Conservation (phyloP, 164 flowering plant genomes). For the Sextonia rubra region DNA sequence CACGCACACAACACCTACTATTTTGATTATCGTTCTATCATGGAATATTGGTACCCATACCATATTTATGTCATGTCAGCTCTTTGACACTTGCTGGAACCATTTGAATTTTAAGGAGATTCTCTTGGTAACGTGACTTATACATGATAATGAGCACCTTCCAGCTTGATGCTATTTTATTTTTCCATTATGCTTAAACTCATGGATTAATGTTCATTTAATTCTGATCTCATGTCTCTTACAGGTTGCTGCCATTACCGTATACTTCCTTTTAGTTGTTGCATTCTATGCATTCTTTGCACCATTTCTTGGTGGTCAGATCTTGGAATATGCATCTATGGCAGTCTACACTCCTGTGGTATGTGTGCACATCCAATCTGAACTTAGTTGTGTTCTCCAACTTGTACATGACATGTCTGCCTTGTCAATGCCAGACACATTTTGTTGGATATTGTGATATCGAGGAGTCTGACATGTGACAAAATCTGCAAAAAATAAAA, state of each 20-base stretch:
- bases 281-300: slow-evolving; percentile 98
- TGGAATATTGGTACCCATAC: background rate
- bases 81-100: background rate
- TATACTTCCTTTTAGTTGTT: slow-evolving; percentile 78
- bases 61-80: background rate
- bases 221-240: background rate
- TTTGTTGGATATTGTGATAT: too few species aligned
- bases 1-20: too few species aligned
- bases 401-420: background rate
- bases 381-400: background rate
- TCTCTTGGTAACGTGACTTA: background rate
- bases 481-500: too few species aligned
- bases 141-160: background rate
- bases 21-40: background rate
- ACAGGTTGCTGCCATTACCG: slow-evolving; percentile 94
- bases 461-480: too few species aligned
- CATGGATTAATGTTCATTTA: background rate
- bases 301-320: slow-evolving; percentile 83
- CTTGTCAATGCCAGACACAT: background rate
- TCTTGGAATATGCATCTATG: slow-evolving; percentile 63
- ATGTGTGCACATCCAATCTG: slow-evolving; percentile 24
- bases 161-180: background rate
- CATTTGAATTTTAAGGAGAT: background rate
- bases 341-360: slow-evolving; percentile 84
- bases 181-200: background rate